These are phyloP conservation scores for Pythium biforme DNA, from an alignment of 352 stramenopile genomes.

Conservation along the genomic window DNA sequence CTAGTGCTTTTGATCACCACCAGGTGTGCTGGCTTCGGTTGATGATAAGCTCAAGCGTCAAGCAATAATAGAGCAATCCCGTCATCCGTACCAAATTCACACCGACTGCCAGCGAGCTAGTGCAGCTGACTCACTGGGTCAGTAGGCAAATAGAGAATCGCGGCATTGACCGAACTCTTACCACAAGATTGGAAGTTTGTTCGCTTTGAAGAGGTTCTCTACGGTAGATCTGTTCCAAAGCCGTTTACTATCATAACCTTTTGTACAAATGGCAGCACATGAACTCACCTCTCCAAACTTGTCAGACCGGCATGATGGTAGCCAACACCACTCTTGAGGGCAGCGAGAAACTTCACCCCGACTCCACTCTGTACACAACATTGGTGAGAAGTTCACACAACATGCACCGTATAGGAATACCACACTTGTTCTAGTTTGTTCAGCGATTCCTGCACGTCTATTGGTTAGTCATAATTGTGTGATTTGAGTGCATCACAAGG, in stretches of 20 bases:
- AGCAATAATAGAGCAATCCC: background rate
- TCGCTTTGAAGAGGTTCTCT: constrained; percentile 32
- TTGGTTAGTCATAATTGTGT: background rate
- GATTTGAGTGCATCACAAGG: background rate
- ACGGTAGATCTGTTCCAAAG: constrained; percentile 24
- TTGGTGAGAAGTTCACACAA: background rate
- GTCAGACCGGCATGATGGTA: constrained; percentile 41
- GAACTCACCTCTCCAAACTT: constrained; percentile 27
- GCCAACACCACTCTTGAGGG: constrained; percentile 27
- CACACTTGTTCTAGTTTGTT: constrained; percentile 1
- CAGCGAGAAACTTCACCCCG: constrained; percentile 3
- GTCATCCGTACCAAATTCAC: constrained; percentile 36
- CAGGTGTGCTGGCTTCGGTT: constrained; percentile 34
- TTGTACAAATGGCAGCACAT: background rate
- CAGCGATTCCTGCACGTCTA: background rate
- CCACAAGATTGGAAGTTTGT: constrained; percentile 35
- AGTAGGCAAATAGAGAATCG: background rate
- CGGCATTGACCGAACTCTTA: constrained; percentile 4
- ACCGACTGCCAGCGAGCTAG: constrained; percentile 38
- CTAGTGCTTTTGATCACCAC: constrained; percentile 44
- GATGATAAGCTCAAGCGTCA: background rate
- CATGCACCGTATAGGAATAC: background rate
- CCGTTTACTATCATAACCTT: background rate
- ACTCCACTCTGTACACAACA: background rate
- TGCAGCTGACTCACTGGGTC: constrained; percentile 27